Evolutionary conservation across 2,329 filamentous ascomycete species (phyloP).

Genomic region (Sporothrix curviconia): DNA sequence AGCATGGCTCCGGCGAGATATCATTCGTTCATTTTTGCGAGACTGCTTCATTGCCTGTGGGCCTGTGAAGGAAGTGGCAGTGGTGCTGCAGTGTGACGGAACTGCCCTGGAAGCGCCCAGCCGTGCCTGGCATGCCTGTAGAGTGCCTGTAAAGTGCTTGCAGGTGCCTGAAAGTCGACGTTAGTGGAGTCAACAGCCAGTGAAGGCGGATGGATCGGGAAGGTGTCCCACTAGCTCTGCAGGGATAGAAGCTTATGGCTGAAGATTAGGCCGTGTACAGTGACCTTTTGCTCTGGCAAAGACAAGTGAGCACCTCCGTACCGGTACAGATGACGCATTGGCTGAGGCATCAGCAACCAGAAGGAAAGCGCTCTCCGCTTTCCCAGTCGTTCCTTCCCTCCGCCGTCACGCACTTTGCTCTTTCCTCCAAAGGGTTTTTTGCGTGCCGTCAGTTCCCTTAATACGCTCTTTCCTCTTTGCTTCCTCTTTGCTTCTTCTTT

Average conservation of each 20-base stretch:
- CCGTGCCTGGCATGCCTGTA: too few species aligned
- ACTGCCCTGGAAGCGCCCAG: not conserved
- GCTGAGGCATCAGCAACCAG: constrained; percentile 6
- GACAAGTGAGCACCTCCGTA: too few species aligned
- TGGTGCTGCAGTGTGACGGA: not conserved
- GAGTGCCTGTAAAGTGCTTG: too few species aligned
- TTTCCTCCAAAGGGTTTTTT: not conserved
- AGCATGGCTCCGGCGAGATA: not conserved
- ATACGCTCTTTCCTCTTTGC: not conserved
- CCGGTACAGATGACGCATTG: constrained; percentile 9
- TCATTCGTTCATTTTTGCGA: not conserved
- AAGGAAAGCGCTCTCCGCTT: constrained; percentile 1
- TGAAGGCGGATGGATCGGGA: constrained; percentile 17
- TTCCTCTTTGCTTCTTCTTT: not conserved
- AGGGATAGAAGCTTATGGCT: not conserved
- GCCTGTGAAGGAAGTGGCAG: not conserved
- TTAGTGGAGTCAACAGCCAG: too few species aligned
- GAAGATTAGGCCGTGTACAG: constrained; percentile 3
- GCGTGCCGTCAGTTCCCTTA: not conserved
- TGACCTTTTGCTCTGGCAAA: too few species aligned
- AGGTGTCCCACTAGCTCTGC: constrained; percentile 4
- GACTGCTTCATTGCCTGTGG: not conserved
- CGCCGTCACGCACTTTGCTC: constrained; percentile 3
- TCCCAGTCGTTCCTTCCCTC: not conserved
- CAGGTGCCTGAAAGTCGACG: too few species aligned